phyloP scores from a whole-genome alignment of 345 rosid species.

The Acer saccharum region DNA sequence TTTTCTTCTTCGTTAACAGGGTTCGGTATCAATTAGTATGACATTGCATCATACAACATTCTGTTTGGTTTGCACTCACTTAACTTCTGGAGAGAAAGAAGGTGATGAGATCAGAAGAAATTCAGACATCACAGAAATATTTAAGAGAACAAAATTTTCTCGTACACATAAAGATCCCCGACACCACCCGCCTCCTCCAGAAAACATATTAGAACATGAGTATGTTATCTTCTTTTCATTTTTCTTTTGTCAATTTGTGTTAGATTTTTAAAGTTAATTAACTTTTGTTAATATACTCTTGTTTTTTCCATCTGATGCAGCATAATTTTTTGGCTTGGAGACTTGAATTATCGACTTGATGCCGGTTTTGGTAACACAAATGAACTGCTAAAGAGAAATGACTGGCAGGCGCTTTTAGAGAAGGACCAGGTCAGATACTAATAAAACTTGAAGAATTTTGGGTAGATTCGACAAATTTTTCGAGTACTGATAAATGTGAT shows the following conservation, averaged over 20 bases:
- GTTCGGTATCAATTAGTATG: constrained; percentile 91
- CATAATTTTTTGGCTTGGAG: constrained; percentile 94
- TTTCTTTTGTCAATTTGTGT: background rate
- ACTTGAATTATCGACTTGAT: constrained; percentile 89
- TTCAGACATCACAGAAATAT: constrained; percentile 75
- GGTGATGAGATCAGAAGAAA: constrained; percentile 84
- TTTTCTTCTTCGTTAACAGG: constrained; percentile 39
- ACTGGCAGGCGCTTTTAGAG: constrained; percentile 85
- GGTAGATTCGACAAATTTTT: background rate
- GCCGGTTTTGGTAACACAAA: constrained; percentile 40
- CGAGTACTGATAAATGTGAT: background rate
- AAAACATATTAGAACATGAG: constrained; percentile 80
- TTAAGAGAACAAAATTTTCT: constrained; percentile 75
- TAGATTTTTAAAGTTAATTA: background rate
- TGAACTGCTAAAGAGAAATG: constrained; percentile 54
- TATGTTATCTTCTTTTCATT: constrained; percentile 33
- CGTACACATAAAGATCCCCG: constrained; percentile 39
- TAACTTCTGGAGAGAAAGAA: constrained; percentile 92
- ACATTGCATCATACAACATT: constrained; percentile 60
- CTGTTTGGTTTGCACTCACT: constrained; percentile 90
- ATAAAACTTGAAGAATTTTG: background rate
- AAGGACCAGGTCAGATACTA: constrained; percentile 69
- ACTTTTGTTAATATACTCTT: background rate
- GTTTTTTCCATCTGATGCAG: constrained; percentile 33
- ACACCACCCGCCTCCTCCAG: constrained; percentile 36